phyloP scores from a whole-genome alignment of 1,284 basidiomycete species.

The Ganoderma multipileum region DNA sequence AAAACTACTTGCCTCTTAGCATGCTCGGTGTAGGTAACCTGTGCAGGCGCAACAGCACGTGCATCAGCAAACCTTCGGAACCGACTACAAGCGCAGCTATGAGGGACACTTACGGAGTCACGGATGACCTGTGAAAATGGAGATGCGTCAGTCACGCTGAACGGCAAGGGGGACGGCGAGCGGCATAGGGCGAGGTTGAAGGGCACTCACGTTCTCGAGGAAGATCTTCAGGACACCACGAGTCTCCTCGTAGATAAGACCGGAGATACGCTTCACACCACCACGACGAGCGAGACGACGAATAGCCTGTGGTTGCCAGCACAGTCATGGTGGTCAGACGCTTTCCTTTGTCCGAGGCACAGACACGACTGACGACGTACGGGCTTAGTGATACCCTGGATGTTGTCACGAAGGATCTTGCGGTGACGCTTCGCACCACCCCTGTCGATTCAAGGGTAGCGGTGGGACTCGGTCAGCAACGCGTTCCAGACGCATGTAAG shows the following conservation, averaged over 20 bases:
- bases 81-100: not conserved
- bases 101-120: conserved; percentile 59
- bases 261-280: conserved; percentile 86
- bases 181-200: not conserved
- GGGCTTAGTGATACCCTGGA: conserved; percentile 69
- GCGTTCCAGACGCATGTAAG: not conserved
- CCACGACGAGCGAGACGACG: conserved; percentile 87
- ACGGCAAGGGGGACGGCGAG: not conserved
- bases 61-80: conserved; percentile 17
- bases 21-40: conserved; percentile 89
- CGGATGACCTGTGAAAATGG: conserved; percentile 64
- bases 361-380: conserved; percentile 44
- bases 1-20: conserved; percentile 71
- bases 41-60: conserved; percentile 4
- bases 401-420: conserved; percentile 74
- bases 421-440: conserved; percentile 66
- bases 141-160: conserved; percentile 14
- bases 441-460: conserved; percentile 38
- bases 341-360: conserved; percentile 28
- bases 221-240: conserved; percentile 89
- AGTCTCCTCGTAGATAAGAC: conserved; percentile 84
- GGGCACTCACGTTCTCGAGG: conserved; percentile 58
- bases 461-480: conserved; percentile 38
- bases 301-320: conserved; percentile 60
- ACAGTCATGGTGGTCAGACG: conserved; percentile 3